A percentile compares a stretch with the other conserved stretches of the same genome.
These are phyloP conservation scores for Lodderomyces jiufengensis DNA, from an alignment of 1,139 yeast genomes.

Conservation along the genomic window DNA sequence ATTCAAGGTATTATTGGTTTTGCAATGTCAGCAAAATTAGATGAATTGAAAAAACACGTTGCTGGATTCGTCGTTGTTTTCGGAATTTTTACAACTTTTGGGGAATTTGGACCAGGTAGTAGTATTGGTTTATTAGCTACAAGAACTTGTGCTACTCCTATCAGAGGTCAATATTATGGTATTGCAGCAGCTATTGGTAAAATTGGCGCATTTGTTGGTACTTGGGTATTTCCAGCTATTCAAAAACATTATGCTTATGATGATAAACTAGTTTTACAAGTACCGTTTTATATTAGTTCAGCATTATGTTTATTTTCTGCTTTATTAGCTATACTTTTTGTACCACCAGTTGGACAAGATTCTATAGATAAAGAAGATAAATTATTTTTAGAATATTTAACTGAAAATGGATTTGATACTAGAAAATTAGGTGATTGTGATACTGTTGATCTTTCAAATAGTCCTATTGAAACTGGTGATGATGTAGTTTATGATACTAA, in stretches of 20 bases:
- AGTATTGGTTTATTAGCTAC: conserved; percentile 85
- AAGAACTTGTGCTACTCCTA: conserved; percentile 80
- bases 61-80: conserved; percentile 81
- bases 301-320: conserved; percentile 74
- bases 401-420: conserved; percentile 55
- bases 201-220: conserved; percentile 89
- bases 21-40: conserved; percentile 74
- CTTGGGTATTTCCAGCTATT: conserved; percentile 79
- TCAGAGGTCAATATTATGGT: conserved; percentile 89
- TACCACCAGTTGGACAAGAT: conserved; percentile 81
- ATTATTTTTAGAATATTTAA: conserved; percentile 62
- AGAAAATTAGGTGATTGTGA: conserved; percentile 36
- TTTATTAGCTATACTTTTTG: conserved; percentile 59
- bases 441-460: conserved; percentile 2
- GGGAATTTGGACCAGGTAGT: conserved; percentile 95
- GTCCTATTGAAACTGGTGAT: neutral
- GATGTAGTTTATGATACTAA: conserved; percentile 4
- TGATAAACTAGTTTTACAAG: conserved; percentile 50
- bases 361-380: conserved; percentile 77
- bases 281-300: conserved; percentile 82
- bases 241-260: conserved; percentile 38
- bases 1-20: conserved; percentile 80
- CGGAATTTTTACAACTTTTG: conserved; percentile 81
- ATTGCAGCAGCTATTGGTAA: conserved; percentile 90
- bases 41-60: conserved; percentile 52